Percentiles rank a stretch among this genome's conserved stretches.
Evolutionary conservation across 495 filamentous ascomycete genomes (phyloP).

Genomic region (Hypomontagnella monticulosa): DNA sequence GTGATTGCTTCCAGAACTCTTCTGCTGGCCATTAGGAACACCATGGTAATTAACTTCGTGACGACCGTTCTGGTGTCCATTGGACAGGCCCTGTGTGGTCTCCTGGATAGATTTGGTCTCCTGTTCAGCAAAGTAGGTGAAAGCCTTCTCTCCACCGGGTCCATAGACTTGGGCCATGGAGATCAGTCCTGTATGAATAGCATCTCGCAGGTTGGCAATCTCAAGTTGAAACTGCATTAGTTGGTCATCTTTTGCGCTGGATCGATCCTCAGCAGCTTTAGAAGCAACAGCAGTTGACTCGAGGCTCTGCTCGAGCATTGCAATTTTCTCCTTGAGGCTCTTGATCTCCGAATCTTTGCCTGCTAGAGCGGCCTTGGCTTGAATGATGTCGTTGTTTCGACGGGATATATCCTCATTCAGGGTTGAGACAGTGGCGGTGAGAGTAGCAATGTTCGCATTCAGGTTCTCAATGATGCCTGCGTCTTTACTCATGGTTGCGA

Average conservation of each 20-base stretch:
- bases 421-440: constrained; percentile 2
- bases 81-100: not conserved
- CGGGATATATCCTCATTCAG: constrained; percentile 13
- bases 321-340: not conserved
- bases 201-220: constrained; percentile 5
- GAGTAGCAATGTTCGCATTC: not conserved
- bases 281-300: not conserved
- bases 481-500: not conserved
- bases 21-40: too few relatives aligned
- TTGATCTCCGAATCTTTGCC: constrained; percentile 12
- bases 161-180: constrained; percentile 20
- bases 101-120: not conserved
- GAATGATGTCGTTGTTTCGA: constrained; percentile 2
- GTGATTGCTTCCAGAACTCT: too few relatives aligned
- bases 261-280: not conserved
- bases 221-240: constrained; percentile 11
- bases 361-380: constrained; percentile 3
- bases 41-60: not conserved
- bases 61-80: not conserved
- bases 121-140: not conserved
- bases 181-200: constrained; percentile 21
- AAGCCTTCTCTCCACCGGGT: constrained; percentile 1
- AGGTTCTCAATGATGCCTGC: not conserved
- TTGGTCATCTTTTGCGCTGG: not conserved
- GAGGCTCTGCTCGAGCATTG: not conserved